Evolutionary conservation across 352 stramenopile species (phyloP).

Genomic region (Phytophthora tentaculata): DNA sequence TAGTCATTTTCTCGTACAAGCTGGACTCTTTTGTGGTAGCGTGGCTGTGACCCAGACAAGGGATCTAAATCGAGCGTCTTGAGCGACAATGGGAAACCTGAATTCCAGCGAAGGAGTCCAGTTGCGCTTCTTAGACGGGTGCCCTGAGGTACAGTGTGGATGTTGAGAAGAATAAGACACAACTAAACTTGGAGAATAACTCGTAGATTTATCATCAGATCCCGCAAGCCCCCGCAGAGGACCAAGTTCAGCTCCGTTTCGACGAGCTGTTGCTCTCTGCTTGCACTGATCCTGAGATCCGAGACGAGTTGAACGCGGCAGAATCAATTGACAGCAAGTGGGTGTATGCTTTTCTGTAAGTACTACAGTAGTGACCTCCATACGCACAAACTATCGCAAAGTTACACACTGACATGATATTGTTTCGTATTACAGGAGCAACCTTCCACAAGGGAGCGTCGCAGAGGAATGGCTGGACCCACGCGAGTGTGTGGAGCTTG

Average conservation of each 20-base stretch:
- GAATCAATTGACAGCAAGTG: conserved; percentile 71
- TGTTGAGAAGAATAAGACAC: not conserved
- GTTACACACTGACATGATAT: conserved; percentile 5
- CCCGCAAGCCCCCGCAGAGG: conserved; percentile 42
- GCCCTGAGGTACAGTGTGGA: conserved; percentile 48
- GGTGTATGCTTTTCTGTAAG: conserved; percentile 75
- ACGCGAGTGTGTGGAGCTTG: conserved; percentile 54
- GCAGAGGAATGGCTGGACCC: conserved; percentile 60
- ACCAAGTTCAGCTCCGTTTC: conserved; percentile 54
- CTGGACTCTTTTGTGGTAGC: too few species aligned
- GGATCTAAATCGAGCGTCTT: too few species aligned
- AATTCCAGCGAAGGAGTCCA: conserved; percentile 42
- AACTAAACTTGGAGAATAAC: conserved; percentile 10
- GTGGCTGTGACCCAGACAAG: too few species aligned
- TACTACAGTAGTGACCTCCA: too few species aligned
- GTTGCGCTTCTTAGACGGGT: conserved; percentile 63
- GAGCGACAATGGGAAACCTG: conserved; percentile 55
- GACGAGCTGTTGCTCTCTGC: conserved; percentile 49
- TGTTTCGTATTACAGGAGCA: conserved; percentile 37
- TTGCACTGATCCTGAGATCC: conserved; percentile 30
- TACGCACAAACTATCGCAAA: too few species aligned
- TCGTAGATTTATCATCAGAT: conserved; percentile 41
- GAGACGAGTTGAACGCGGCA: conserved; percentile 48
- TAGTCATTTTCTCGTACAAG: conserved; percentile 30
- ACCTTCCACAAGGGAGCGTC: conserved; percentile 42